Evolutionary conservation across 441 rosid genomes (phyloP).

Genomic region (Rhodomyrtus psidioides): DNA sequence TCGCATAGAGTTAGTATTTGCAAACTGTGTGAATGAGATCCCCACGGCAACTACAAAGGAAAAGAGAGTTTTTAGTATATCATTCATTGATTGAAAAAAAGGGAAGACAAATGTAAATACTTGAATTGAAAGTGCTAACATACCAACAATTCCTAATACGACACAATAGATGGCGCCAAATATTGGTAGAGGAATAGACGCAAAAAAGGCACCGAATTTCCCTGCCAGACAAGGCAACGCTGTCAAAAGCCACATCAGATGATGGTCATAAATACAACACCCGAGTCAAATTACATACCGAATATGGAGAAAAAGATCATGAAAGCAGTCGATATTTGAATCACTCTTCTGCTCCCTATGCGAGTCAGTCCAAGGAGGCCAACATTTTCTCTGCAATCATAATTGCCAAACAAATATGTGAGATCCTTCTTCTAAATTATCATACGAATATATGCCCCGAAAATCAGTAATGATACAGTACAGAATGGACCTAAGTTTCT

Average conservation of each 20-base stretch:
- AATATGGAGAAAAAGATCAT: constrained; percentile 96
- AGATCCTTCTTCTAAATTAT: neutral
- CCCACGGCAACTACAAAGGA: constrained; percentile 61
- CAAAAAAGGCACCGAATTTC: constrained; percentile 93
- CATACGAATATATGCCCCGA: neutral
- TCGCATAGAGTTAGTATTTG: constrained; percentile 79
- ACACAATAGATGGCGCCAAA: constrained; percentile 90
- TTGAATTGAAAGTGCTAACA: constrained; percentile 14
- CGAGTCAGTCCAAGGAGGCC: constrained; percentile 89
- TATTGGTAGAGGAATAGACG: constrained; percentile 87
- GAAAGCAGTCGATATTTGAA: constrained; percentile 88
- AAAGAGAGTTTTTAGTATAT: neutral
- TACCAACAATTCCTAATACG: constrained; percentile 83
- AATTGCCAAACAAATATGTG: neutral
- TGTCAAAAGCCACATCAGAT: neutral
- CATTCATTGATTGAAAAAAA: neutral
- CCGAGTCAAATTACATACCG: constrained; percentile 35
- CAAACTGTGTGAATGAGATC: constrained; percentile 75
- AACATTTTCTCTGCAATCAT: constrained; percentile 78
- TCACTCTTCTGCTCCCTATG: constrained; percentile 93
- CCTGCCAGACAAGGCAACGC: constrained; percentile 31
- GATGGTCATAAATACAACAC: neutral
- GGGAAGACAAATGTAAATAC: neutral
- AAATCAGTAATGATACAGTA: neutral
- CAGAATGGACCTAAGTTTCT: neutral